Evolutionary conservation across 106 monocot species (phyloP), one percentile per base, ranked within the genome.

Genomic region (Allium cepa): DNA sequence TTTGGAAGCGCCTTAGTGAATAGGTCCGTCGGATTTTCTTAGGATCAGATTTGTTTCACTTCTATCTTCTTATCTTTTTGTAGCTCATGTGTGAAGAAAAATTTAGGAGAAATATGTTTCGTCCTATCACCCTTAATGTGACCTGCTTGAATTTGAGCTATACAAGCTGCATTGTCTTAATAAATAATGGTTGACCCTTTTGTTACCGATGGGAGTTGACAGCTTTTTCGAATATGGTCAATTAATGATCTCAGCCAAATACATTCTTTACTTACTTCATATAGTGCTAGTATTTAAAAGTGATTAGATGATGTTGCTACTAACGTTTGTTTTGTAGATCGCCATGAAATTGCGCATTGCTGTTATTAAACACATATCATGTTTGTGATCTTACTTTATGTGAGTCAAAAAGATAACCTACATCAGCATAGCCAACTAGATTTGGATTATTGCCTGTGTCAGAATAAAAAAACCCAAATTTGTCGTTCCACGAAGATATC

Each of bases 131-230:
- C 4, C 36, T 36, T 36, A 4, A 36, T 36, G 4, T 36, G 4
- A 4, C 36, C 36, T 36, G 4, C 4, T 36, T 36, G 36, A 36
- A 36, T 36, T 4, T 36, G 36, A 36, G 36, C 36, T 36, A 66
- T 48, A 49, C 65, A 66, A 0, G 47, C 65, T 16, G 2, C 65
- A 66, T 66, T 47, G 50, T 66, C 65, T 66, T 66, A 0, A 66
- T 49, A 66, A n/a, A 63, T 63, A 63, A 28, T 28, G 7, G 36
- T 63, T 28, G 63, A 46, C 7, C 13, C 63, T 46, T 63, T 7
- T 26, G 0, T 63, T 8, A 11, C 36, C 7, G 36, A 14, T 14
- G 63, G 26, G 0, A 36, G 10, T 28, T 28, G 47, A 46, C 10
- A 1, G 7, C 0, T 28, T 6, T 4, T 28, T 36, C 11, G 60